phyloP scores from a whole-genome alignment of 768 basidiomycete genomes.

The Suillus lakei region DNA sequence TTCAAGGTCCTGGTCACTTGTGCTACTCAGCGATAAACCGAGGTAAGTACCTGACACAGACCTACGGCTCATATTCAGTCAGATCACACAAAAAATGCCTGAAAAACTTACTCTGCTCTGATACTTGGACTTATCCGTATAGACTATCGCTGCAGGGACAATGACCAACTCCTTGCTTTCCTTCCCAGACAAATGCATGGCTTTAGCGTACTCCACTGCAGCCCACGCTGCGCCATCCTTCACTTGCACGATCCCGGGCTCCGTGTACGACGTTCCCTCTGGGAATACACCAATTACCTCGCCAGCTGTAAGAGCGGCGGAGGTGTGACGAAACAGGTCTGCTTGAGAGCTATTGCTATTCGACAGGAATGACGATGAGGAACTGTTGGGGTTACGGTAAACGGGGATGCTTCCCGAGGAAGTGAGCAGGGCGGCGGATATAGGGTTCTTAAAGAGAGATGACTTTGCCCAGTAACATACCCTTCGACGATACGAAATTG shows the following conservation, averaged over 20 bases:
- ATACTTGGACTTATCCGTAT: constrained; percentile 71
- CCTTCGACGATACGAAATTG: constrained; percentile 60
- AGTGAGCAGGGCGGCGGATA: constrained; percentile 53
- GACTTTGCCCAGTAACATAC: constrained; percentile 78
- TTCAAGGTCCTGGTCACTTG: background rate
- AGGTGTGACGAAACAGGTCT: constrained; percentile 59
- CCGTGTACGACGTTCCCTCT: constrained; percentile 60
- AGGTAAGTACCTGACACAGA: constrained; percentile 14
- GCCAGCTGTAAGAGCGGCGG: constrained; percentile 54
- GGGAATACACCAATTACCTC: constrained; percentile 73
- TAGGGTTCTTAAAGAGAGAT: constrained; percentile 63
- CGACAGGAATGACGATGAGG: background rate
- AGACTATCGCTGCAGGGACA: constrained; percentile 71
- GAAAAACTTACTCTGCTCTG: constrained; percentile 52
- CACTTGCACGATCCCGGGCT: constrained; percentile 50
- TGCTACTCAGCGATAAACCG: background rate
- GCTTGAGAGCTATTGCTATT: constrained; percentile 31
- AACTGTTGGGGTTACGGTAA: constrained; percentile 57
- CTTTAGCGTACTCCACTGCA: constrained; percentile 68
- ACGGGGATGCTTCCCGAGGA: constrained; percentile 79
- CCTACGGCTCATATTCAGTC: background rate
- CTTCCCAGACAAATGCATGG: constrained; percentile 29
- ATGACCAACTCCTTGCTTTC: constrained; percentile 45
- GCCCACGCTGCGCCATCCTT: constrained; percentile 74
- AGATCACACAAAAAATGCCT: background rate